Conservation (phyloP, 305 asterid species). For the Caryopteris hybrid region DNA sequence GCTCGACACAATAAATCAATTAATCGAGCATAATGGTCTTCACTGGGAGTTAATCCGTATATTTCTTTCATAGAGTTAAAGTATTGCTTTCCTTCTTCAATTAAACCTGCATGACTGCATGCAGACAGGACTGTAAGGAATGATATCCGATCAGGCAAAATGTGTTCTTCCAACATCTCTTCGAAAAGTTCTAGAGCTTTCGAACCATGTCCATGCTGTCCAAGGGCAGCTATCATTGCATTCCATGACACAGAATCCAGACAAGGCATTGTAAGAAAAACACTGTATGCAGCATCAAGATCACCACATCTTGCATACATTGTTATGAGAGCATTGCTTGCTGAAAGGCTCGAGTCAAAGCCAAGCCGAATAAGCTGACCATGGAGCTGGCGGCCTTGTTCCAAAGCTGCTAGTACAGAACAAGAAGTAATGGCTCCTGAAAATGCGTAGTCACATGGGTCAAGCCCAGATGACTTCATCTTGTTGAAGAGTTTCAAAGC, state of each 20-base stretch:
- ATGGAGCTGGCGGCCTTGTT: conserved; percentile 87
- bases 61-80: conserved; percentile 50
- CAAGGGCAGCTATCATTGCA: conserved; percentile 89
- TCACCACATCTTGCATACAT: conserved; percentile 87
- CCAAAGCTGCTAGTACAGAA: conserved; percentile 73
- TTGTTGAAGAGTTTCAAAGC: conserved; percentile 67
- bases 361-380: conserved; percentile 70
- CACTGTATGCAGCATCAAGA: conserved; percentile 50
- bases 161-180: conserved; percentile 64
- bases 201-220: conserved; percentile 79
- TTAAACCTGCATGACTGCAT: conserved; percentile 81
- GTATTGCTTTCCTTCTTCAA: conserved; percentile 58
- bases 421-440: conserved; percentile 89
- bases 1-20: conserved; percentile 73
- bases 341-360: conserved; percentile 83
- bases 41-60: conserved; percentile 67
- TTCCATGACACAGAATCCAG: conserved; percentile 89
- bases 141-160: conserved; percentile 72
- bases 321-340: conserved; percentile 81
- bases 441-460: conserved; percentile 84
- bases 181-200: conserved; percentile 60
- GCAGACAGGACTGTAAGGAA: conserved; percentile 85
- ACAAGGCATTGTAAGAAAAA: conserved; percentile 63
- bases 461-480: conserved; percentile 56
- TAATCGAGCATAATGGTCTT: conserved; percentile 84